These are phyloP conservation scores for Talaromyces pinophilus DNA, from an alignment of 2,329 filamentous ascomycete species.

Conservation along the genomic window DNA sequence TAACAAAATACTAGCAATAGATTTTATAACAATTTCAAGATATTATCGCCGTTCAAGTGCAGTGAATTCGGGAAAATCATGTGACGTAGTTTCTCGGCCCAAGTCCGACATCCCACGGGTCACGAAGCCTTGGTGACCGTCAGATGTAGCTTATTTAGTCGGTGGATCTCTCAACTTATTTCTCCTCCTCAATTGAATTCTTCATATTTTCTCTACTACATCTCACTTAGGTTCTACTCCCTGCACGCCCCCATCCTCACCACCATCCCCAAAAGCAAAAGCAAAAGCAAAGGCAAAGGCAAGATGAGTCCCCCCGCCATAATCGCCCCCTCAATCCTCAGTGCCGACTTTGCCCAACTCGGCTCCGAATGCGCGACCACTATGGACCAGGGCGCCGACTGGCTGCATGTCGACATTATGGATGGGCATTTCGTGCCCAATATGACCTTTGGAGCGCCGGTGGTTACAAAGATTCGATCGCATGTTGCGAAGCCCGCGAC, in stretches of 20 bases:
- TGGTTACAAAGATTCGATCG: constrained; percentile 88
- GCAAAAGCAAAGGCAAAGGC: no score
- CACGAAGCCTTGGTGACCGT: neutral
- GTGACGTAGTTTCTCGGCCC: constrained; percentile 1
- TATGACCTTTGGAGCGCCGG: constrained; percentile 92
- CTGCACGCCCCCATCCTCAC: neutral
- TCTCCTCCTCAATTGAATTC: neutral
- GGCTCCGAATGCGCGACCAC: constrained; percentile 83
- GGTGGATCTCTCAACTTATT: neutral
- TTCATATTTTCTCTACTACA: neutral
- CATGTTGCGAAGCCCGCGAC: constrained; percentile 76
- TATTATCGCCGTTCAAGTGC: neutral
- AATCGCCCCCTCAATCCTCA: constrained; percentile 97
- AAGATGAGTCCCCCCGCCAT: constrained; percentile 75
- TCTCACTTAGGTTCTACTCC: neutral
- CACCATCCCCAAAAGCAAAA: neutral
- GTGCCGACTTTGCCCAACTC: constrained; percentile 89
- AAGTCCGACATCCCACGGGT: neutral
- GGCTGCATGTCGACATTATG: constrained; percentile 96
- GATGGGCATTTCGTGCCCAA: constrained; percentile 99
- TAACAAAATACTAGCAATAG: neutral
- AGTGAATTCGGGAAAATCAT: neutral
- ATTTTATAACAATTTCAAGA: neutral
- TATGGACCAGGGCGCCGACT: constrained; percentile 84
- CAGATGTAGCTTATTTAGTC: neutral